Conservation (phyloP, 2,329 filamentous ascomycete genomes). For the Hyphodiscus sp. region DNA sequence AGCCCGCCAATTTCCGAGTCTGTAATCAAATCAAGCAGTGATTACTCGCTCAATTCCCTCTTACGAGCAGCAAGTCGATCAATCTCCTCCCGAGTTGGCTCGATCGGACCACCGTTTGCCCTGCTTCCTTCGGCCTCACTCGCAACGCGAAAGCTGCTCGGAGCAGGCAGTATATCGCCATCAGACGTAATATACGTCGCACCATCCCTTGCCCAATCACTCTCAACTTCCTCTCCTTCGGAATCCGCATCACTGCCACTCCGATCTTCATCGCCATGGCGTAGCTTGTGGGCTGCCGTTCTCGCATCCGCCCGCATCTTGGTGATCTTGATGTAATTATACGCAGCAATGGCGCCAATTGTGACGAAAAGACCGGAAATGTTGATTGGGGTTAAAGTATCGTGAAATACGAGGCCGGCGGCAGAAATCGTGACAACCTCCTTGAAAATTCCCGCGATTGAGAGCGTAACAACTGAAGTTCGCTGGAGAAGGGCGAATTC, state of each 20-base stretch:
- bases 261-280: constrained; percentile 9
- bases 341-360: constrained; percentile 75
- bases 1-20: background rate
- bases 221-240: constrained; percentile 17
- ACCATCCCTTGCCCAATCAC: constrained; percentile 23
- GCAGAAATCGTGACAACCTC: constrained; percentile 94
- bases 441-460: constrained; percentile 97
- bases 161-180: constrained; percentile 24
- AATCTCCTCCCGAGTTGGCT: constrained; percentile 4
- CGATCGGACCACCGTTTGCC: constrained; percentile 19
- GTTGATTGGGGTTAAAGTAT: constrained; percentile 82
- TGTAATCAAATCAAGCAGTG: background rate
- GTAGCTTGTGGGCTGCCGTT: constrained; percentile 37
- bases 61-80: constrained; percentile 15
- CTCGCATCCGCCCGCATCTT: constrained; percentile 79
- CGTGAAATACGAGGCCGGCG: constrained; percentile 81
- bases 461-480: constrained; percentile 91
- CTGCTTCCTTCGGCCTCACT: background rate
- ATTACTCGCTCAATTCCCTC: constrained; percentile 18
- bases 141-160: background rate
- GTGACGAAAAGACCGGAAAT: constrained; percentile 82
- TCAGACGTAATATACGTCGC: constrained; percentile 24
- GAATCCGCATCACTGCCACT: constrained; percentile 20
- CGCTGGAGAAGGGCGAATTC: constrained; percentile 94
- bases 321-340: constrained; percentile 91